A percentile compares a stretch with the other conserved stretches of the same genome.
Evolutionary conservation across 2,329 filamentous ascomycete genomes (phyloP).

Genomic region (Rhexocercosporidium sp.): DNA sequence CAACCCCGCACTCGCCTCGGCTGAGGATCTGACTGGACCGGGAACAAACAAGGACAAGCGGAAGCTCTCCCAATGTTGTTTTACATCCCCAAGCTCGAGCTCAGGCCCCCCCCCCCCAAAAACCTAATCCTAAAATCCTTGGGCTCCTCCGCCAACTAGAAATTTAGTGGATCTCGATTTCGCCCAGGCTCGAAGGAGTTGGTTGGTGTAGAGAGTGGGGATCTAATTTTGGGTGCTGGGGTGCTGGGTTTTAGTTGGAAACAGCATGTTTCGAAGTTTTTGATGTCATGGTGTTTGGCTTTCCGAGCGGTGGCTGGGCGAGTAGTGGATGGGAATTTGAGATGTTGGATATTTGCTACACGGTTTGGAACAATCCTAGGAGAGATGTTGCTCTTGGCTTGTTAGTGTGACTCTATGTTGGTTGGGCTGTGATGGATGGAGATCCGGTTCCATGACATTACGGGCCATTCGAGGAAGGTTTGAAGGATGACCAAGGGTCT

Average conservation of each 20-base stretch:
- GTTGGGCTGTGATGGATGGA: too few species aligned
- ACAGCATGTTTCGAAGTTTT: background rate
- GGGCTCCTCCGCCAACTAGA: background rate
- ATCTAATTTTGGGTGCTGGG: background rate
- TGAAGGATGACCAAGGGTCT: too few species aligned
- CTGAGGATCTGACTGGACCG: too few species aligned
- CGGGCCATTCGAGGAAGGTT: too few species aligned
- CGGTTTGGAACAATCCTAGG: too few species aligned
- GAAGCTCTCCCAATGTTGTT: conserved; percentile 4
- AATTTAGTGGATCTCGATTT: background rate
- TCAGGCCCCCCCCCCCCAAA: background rate
- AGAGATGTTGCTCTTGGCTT: too few species aligned
- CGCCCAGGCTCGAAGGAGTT: background rate
- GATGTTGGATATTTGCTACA: background rate
- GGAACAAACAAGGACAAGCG: conserved; percentile 6
- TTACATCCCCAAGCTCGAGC: background rate
- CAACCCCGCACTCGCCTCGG: conserved; percentile 4
- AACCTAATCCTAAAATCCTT: background rate
- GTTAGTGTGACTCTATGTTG: too few species aligned
- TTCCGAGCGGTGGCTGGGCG: too few species aligned
- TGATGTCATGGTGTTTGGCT: background rate
- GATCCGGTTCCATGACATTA: too few species aligned
- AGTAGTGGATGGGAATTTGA: background rate
- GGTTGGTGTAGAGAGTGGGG: background rate
- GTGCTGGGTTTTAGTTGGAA: background rate